phyloP scores from a whole-genome alignment of 306 rosid genomes.

The Dicorynia guianensis region DNA sequence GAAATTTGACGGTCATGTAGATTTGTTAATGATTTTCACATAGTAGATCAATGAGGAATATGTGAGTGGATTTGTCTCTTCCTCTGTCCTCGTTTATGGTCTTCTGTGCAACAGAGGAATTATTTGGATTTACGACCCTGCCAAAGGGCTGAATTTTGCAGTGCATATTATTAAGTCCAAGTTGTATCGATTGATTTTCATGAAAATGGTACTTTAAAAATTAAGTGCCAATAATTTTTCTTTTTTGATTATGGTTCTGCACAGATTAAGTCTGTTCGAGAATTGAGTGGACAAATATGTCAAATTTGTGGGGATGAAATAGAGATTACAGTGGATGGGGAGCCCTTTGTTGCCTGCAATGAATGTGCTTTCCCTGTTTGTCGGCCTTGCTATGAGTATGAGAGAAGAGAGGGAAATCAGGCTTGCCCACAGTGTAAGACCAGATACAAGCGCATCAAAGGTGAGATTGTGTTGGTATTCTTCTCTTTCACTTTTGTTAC shows the following conservation, averaged over 20 bases:
- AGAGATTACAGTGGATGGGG: conserved; percentile 82
- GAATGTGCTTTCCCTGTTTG: conserved; percentile 97
- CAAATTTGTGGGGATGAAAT: conserved; percentile 88
- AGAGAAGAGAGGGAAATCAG: conserved; percentile 85
- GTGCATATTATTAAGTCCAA: background rate
- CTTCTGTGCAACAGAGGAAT: background rate
- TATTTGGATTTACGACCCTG: conserved; percentile 28
- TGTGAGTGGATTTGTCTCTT: conserved; percentile 35
- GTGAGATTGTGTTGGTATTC: conserved; percentile 48
- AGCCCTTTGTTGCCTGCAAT: conserved; percentile 92
- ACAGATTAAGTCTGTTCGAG: conserved; percentile 81
- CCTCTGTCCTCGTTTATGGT: background rate
- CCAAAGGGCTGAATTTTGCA: background rate
- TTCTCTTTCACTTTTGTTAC: conserved; percentile 16
- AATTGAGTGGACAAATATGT: conserved; percentile 85
- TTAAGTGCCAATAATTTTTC: conserved; percentile 30
- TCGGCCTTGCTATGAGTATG: conserved; percentile 87
- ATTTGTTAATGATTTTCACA: conserved; percentile 29
- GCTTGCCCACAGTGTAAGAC: conserved; percentile 97
- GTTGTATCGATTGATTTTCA: conserved; percentile 21
- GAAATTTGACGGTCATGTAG: conserved; percentile 38
- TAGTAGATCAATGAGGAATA: conserved; percentile 9
- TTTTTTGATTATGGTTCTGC: conserved; percentile 32
- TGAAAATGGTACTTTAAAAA: background rate
- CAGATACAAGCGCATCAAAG: conserved; percentile 86